These are phyloP conservation scores for Penicillium sp. DNA, from an alignment of 2,329 filamentous ascomycete species.

Conservation along the genomic window DNA sequence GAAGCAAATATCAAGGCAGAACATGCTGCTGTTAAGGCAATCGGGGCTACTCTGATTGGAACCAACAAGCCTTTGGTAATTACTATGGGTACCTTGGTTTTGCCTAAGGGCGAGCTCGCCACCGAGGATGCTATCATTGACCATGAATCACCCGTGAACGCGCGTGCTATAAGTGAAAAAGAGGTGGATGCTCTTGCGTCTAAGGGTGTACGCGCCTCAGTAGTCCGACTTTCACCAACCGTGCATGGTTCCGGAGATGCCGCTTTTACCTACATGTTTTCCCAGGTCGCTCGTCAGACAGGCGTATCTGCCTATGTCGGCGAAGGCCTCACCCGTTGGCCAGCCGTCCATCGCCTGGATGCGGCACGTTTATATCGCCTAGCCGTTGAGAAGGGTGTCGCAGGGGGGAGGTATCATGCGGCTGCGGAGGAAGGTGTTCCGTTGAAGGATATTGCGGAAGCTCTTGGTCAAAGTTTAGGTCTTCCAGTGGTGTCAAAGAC, in stretches of 20 bases:
- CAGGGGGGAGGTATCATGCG: slow-evolving; percentile 43
- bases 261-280: slow-evolving; percentile 36
- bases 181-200: slow-evolving; percentile 23
- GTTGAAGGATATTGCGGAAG: slow-evolving; percentile 40
- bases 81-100: slow-evolving; percentile 41
- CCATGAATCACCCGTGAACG: slow-evolving; percentile 20
- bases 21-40: slow-evolving; percentile 40
- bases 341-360: slow-evolving; percentile 44
- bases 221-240: slow-evolving; percentile 46
- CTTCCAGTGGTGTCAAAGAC: slow-evolving; percentile 36
- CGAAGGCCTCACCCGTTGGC: slow-evolving; percentile 43
- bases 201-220: slow-evolving; percentile 37
- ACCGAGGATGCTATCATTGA: slow-evolving; percentile 34
- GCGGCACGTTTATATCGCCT: slow-evolving; percentile 44
- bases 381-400: slow-evolving; percentile 42
- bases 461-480: slow-evolving; percentile 40
- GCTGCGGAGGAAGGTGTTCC: slow-evolving; percentile 41
- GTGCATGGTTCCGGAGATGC: slow-evolving; percentile 42
- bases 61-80: slow-evolving; percentile 41
- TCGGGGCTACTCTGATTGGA: slow-evolving; percentile 39
- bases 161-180: slow-evolving; percentile 29
- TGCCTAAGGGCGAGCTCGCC: slow-evolving; percentile 29
- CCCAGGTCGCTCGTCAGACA: slow-evolving; percentile 29
- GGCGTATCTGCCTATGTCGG: slow-evolving; percentile 41
- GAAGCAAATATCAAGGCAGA: slow-evolving; percentile 37